Conservation (phyloP, 2,329 filamentous ascomycete species). For the Pseudocercospora eumusae region DNA sequence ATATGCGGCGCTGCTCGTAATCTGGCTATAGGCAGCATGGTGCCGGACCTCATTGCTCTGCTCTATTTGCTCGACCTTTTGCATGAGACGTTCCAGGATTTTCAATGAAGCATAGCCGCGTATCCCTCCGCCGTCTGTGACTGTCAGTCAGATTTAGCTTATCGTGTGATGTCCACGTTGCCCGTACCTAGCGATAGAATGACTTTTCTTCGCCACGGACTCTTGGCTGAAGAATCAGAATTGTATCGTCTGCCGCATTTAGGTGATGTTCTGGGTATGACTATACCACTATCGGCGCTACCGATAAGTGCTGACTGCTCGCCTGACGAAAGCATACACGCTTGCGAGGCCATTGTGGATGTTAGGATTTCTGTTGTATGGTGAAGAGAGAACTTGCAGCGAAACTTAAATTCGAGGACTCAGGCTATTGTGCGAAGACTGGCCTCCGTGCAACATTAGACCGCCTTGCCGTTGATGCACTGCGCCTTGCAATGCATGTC, state of each 20-base stretch:
- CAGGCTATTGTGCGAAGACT: not conserved
- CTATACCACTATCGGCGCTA: not conserved
- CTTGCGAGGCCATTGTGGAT: not conserved
- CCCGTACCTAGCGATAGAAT: not conserved
- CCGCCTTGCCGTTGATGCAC: too few relatives aligned
- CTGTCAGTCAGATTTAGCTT: not conserved
- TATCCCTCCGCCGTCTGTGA: conserved; percentile 28
- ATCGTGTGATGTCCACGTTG: not conserved
- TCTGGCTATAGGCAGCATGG: not conserved
- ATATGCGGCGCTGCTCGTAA: not conserved
- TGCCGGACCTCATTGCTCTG: not conserved
- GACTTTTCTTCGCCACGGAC: not conserved
- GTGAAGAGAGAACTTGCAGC: not conserved
- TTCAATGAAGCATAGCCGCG: conserved; percentile 27
- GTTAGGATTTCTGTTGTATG: not conserved
- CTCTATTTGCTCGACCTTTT: conserved; percentile 17
- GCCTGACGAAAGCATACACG: not conserved
- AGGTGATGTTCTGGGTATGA: not conserved
- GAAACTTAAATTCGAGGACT: not conserved
- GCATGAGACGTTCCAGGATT: conserved; percentile 24
- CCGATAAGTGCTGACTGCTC: not conserved
- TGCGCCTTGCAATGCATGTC: too few relatives aligned
- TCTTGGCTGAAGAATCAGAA: not conserved
- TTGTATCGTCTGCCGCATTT: not conserved
- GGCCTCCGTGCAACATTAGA: not conserved